Base-by-base conservation (phyloP, 352 stramenopile species). In the Pythium aristosporum region DNA sequence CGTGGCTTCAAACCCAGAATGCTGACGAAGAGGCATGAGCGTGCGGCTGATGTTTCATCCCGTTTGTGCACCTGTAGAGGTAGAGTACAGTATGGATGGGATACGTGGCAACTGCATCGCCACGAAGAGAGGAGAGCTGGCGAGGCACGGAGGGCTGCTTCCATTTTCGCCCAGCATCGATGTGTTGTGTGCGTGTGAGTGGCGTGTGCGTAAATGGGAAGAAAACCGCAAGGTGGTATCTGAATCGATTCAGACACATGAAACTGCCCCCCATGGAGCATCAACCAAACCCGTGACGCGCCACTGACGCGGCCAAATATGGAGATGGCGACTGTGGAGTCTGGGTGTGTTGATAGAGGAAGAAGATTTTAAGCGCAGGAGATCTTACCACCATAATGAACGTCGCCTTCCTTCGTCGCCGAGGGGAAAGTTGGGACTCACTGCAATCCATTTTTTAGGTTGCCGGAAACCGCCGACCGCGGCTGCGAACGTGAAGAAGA, bases 131-230 rank as follows among this genome's bases (percentile, higher is more conserved):
- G 34, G 34, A 10, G 11, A 39, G 34, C 34, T 39, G 34, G 34
- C 7, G 41, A 50, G 10, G 18, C n/a, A 50, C 21, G 44, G n/a
- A 30, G 8, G 16, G 16, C 16, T 18, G 34, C n/a, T 58, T 58
- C 51, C 51, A 58, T 58, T 58, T 58, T 58, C 51, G 51, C n/a
- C 51, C 10, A 48, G 18, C 25, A 23, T 20, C 23, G 18, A 16
- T 56, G 25, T 54, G n/a, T 15, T 30, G 44, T 32, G 44, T 50
- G 44, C 13, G 44, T 20, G 6, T 30, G 18, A 8, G 8, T 25
- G n/a, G 18, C 21, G 44, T 50, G 20, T 50, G 44, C 8, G 36
- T 53, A 7, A 11, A 5, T 58, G 51, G 51, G 51, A 58, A 58
- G 51, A 37, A 39, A 58, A 58, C 51, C 21, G 51, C 37, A 4